Evolutionary conservation across 306 rosid genomes (phyloP).

Genomic region (Cucurbita pepo): DNA sequence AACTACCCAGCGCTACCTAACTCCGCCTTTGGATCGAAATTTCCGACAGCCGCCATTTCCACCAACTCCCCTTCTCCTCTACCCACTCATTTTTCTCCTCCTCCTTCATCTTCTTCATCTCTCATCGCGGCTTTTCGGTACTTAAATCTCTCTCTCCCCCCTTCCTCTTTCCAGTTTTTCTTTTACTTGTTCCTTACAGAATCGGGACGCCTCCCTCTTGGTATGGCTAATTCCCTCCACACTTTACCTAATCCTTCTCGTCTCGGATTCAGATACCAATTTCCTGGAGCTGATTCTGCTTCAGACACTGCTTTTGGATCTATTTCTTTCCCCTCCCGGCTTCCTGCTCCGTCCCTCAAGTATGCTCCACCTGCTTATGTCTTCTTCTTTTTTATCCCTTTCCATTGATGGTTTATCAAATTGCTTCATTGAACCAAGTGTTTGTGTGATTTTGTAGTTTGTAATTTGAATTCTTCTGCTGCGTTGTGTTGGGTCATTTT

Average conservation of each 20-base stretch:
- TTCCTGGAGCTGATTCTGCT: slow-evolving; percentile 3
- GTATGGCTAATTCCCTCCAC: slow-evolving; percentile 29
- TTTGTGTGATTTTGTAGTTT: background rate
- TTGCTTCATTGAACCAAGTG: background rate
- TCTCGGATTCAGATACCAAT: slow-evolving; percentile 6
- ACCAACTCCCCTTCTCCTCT: background rate
- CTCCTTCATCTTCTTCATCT: background rate
- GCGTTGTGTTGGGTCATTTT: background rate
- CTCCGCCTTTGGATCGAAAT: background rate
- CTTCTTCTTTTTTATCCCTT: background rate
- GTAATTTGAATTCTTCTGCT: background rate
- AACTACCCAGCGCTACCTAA: background rate
- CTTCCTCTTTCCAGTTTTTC: background rate
- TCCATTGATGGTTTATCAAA: background rate
- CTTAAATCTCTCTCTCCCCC: background rate
- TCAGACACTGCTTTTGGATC: slow-evolving; percentile 15
- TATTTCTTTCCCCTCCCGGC: slow-evolving; percentile 18
- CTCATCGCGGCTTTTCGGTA: background rate
- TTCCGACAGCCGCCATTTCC: background rate
- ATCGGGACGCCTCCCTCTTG: background rate
- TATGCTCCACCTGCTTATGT: background rate
- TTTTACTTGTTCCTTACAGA: background rate
- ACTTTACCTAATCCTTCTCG: slow-evolving; percentile 3
- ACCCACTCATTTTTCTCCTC: background rate
- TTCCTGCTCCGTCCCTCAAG: slow-evolving; percentile 16